Percentiles rank a stretch among this genome's conserved stretches.
Evolutionary conservation across 1,284 basidiomycete species (phyloP).

Genomic region (Coriolopsis trogii): DNA sequence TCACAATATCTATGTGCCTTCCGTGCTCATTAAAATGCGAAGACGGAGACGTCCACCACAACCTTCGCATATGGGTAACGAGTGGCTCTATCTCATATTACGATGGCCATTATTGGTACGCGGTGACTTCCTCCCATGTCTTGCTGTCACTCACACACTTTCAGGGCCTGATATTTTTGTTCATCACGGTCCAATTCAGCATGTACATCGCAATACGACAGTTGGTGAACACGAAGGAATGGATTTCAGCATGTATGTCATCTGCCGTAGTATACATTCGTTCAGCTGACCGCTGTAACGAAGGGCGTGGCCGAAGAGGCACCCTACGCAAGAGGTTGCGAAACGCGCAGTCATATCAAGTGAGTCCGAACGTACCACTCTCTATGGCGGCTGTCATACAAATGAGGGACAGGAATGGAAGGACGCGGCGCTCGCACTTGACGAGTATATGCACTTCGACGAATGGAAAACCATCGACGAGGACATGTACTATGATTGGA

Average conservation of each 20-base stretch:
- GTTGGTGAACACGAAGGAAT: conserved; percentile 92
- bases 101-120: conserved; percentile 90
- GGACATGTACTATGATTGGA: conserved; percentile 90
- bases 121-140: conserved; percentile 7
- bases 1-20: not conserved
- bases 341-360: conserved; percentile 72
- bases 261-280: not conserved
- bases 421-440: conserved; percentile 76
- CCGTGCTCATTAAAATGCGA: conserved; percentile 17
- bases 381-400: too few species aligned
- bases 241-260: conserved; percentile 81
- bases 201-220: conserved; percentile 89
- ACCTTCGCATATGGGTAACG: conserved; percentile 57
- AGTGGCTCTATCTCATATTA: conserved; percentile 80
- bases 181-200: conserved; percentile 88
- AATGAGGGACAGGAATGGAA: conserved; percentile 86
- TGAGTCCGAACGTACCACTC: conserved; percentile 2
- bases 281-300: not conserved
- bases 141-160: not conserved
- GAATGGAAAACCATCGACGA: conserved; percentile 89
- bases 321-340: conserved; percentile 75
- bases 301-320: conserved; percentile 87
- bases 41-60: conserved; percentile 53
- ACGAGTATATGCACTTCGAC: conserved; percentile 82
- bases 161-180: conserved; percentile 79